Evolutionary conservation across 192 early-diverging fungal species (phyloP), one percentile per base, ranked within the genome.

Genomic region (Coemansia sp.): DNA sequence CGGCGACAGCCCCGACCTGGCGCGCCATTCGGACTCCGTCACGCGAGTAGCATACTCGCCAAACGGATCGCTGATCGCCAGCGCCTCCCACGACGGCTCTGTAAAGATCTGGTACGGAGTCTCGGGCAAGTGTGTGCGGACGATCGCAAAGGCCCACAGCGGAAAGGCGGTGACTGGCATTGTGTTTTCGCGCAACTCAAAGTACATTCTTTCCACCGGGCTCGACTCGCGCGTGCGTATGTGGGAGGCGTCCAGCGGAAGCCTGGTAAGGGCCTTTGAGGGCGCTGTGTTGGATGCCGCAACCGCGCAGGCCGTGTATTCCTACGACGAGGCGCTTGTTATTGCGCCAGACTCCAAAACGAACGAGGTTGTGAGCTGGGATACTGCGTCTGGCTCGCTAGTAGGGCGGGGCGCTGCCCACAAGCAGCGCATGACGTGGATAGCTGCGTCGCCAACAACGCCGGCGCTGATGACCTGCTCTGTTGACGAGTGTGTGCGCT

Each of bases 101-200:
- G 87, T 96, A 41, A 90, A 91, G 64, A 69, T 96, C 13, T 96
- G 93, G 88, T 93, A 96, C 72, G 85, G 84, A 13, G 89, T 91
- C 6, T 82, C 82, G 1, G 90, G 93, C 1, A 82, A 83, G 25
- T 92, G 90, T 64, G 82, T 90, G 19, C 84, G 84, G 41, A 91
- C 90, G 3, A 85, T 98, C 23, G 82, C 77, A 30, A 74, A 81
- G 58, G 96, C 92, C 0, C 96, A 98, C 70, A 82, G 80, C 28
- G 93, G 92, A 5, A 73, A 71, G 14, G 68, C 87, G 3, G 94
- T 89, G 2, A 89, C 88, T 3, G 86, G 82, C n/a, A 87, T 90
- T 0, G 58, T 78, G 25, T 89, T 96, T 42, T 90, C 94, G 13
- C 84, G 84, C 55, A 91, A 85, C 76, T 83, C 85, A 28, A 85